Evolutionary conservation across 176 grass and related monocot genomes (phyloP).

Genomic region (Melocanna baccifera): DNA sequence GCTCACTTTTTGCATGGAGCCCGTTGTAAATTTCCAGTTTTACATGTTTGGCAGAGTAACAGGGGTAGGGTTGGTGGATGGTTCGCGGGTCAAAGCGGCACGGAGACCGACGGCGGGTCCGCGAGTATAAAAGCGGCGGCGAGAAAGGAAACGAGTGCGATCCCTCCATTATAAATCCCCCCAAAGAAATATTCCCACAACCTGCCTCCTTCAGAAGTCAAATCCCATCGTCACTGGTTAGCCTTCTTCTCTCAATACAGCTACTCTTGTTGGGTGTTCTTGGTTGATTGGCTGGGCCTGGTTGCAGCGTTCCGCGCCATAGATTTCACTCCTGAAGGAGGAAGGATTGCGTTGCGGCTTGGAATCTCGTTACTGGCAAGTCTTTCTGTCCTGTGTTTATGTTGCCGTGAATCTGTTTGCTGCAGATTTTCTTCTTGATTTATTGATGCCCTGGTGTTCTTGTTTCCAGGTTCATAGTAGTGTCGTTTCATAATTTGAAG

Average conservation of each 20-base stretch:
- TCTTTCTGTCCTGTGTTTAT: background rate
- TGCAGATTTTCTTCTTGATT: background rate
- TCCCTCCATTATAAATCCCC: background rate
- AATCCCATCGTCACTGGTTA: slow-evolving; percentile 17
- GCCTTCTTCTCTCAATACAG: background rate
- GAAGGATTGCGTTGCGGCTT: background rate
- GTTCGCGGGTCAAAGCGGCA: background rate
- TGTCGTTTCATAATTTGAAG: background rate
- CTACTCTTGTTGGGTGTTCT: slow-evolving; percentile 1
- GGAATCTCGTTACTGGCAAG: slow-evolving; percentile 1
- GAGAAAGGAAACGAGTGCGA: background rate
- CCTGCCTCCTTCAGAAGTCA: slow-evolving; percentile 9
- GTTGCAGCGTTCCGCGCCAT: background rate
- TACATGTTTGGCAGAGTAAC: background rate
- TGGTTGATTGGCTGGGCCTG: background rate
- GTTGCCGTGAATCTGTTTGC: background rate
- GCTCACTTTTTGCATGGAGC: background rate
- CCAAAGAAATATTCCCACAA: background rate
- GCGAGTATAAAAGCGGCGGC: background rate
- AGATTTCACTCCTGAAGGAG: background rate
- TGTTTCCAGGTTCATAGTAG: background rate
- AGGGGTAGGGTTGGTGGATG: background rate
- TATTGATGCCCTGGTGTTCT: background rate
- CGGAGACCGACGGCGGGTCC: background rate
- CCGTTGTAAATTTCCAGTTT: background rate